These are phyloP conservation scores for Pilobolus umbonatus DNA, from an alignment of 192 early-diverging fungal genomes.

Conservation along the genomic window DNA sequence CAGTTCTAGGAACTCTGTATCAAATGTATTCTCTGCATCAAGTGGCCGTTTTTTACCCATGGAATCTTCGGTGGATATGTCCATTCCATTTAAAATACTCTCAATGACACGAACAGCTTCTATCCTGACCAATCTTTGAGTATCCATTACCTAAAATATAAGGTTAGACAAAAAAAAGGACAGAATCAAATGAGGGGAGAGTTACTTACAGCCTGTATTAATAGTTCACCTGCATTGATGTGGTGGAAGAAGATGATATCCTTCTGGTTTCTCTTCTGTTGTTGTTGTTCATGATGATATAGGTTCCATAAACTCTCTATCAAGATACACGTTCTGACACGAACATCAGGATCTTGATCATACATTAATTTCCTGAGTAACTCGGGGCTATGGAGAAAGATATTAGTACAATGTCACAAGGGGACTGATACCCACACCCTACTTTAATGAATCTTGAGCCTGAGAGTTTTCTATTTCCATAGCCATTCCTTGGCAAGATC, in stretches of 20 bases:
- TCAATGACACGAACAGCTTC: slow-evolving; percentile 19
- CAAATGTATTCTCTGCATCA: too few species aligned
- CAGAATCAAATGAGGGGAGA: too few species aligned
- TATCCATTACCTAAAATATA: slow-evolving; percentile 10
- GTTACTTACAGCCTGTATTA: slow-evolving; percentile 3
- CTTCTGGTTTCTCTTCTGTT: slow-evolving; percentile 2
- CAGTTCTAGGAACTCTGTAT: too few species aligned
- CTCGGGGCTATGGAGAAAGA: slow-evolving; percentile 21
- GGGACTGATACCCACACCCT: neutral
- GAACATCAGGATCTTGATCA: slow-evolving; percentile 48
- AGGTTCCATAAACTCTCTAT: slow-evolving; percentile 43
- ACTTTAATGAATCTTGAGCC: slow-evolving; percentile 24
- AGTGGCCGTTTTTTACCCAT: too few species aligned
- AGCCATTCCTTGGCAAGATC: slow-evolving; percentile 41
- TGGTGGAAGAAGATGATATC: neutral
- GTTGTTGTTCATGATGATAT: slow-evolving; percentile 26
- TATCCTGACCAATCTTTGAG: slow-evolving; percentile 20
- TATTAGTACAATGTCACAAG: neutral
- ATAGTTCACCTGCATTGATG: neutral
- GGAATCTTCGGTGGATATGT: too few species aligned
- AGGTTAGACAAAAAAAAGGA: neutral
- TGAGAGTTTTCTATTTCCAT: slow-evolving; percentile 30
- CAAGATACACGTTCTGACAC: slow-evolving; percentile 44
- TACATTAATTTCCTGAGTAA: slow-evolving; percentile 41
- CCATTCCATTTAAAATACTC: slow-evolving; percentile 19